phyloP scores from a whole-genome alignment of 345 rosid genomes.

The Linum trigynum region DNA sequence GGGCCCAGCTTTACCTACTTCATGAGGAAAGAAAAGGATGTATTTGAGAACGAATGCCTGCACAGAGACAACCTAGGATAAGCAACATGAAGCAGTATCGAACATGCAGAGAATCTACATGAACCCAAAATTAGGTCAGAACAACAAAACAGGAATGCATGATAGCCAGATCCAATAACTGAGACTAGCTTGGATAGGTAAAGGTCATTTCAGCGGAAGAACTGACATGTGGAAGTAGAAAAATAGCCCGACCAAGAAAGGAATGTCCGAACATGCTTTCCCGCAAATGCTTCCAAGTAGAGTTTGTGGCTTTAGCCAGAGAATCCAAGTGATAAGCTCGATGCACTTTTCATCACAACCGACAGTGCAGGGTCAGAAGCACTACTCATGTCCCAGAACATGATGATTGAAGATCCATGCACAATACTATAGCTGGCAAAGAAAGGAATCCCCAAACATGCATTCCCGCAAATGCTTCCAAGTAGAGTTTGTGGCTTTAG shows the following conservation, averaged over 20 bases:
- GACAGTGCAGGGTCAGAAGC: neutral
- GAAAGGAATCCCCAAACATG: neutral
- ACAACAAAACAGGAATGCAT: neutral
- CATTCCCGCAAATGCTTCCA: neutral
- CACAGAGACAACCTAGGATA: constrained; percentile 21
- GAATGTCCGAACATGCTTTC: neutral
- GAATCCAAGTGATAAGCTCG: neutral
- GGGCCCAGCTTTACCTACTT: constrained; percentile 33
- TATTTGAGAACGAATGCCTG: constrained; percentile 96
- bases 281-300: neutral
- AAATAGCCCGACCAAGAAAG: neutral
- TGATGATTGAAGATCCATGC: constrained; percentile 1
- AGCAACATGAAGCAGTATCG: constrained; percentile 7
- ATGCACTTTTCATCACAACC: neutral
- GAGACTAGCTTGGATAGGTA: neutral
- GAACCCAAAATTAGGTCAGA: neutral
- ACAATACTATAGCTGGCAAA: constrained; percentile 6
- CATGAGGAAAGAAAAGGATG: constrained; percentile 78
- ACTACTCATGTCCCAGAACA: neutral
- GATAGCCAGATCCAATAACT: neutral
- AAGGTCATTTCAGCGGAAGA: neutral
- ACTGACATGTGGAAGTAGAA: neutral
- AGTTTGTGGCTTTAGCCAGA: neutral
- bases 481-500: neutral
- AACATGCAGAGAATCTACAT: neutral